phyloP scores from a whole-genome alignment of 805 yeast species.

The Candida nitratophila region DNA sequence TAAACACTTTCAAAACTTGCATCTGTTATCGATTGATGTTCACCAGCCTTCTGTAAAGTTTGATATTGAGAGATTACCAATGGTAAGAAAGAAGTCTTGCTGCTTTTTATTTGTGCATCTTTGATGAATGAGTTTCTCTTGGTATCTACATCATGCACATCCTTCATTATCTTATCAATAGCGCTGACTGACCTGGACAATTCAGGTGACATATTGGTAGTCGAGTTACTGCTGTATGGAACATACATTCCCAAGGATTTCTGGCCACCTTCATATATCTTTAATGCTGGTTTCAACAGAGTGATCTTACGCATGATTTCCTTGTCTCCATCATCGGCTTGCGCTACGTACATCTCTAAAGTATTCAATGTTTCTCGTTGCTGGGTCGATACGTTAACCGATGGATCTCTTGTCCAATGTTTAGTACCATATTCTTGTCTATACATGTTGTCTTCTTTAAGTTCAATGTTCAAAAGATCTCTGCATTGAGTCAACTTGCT shows the following conservation, averaged over 20 bases:
- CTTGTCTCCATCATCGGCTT: conserved; percentile 59
- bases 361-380: conserved; percentile 33
- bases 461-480: conserved; percentile 42
- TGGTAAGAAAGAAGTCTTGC: conserved; percentile 41
- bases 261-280: conserved; percentile 30
- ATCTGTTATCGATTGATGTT: conserved; percentile 14
- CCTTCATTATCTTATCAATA: conserved; percentile 27
- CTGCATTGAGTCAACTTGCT: conserved; percentile 38
- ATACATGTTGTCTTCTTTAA: conserved; percentile 46
- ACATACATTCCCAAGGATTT: conserved; percentile 26
- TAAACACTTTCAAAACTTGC: conserved; percentile 28
- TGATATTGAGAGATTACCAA: conserved; percentile 43
- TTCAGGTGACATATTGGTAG: conserved; percentile 6
- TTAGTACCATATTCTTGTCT: conserved; percentile 43
- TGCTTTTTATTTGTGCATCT: conserved; percentile 35
- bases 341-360: conserved; percentile 41
- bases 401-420: conserved; percentile 45
- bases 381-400: conserved; percentile 37
- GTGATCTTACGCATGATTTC: conserved; percentile 39
- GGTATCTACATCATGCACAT: conserved; percentile 24
- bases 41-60: conserved; percentile 13
- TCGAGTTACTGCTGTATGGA: conserved; percentile 28
- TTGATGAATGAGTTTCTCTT: conserved; percentile 31
- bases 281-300: conserved; percentile 40
- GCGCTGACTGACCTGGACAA: not conserved